Evolutionary conservation across 1,139 yeast species (phyloP).

Genomic region (Yamadazyma conglobata): DNA sequence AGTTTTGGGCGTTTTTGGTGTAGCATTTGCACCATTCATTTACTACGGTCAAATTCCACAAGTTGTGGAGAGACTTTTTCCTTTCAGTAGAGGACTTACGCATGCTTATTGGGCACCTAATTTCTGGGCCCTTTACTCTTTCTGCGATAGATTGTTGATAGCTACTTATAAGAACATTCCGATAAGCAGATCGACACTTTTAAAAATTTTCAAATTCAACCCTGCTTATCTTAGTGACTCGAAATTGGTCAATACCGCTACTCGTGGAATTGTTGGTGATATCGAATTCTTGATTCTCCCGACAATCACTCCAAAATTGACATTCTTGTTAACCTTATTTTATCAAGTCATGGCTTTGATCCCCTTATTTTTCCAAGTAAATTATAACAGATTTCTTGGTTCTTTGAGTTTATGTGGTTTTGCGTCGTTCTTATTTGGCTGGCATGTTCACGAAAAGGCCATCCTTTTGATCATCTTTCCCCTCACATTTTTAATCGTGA

Average conservation of each 20-base stretch:
- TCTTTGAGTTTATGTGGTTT: conserved; percentile 86
- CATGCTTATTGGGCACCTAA: conserved; percentile 99
- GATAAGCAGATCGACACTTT: conserved; percentile 34
- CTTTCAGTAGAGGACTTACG: conserved; percentile 91
- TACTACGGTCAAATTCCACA: conserved; percentile 64
- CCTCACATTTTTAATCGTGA: conserved; percentile 68
- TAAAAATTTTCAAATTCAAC: conserved; percentile 32
- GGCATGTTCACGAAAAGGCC: conserved; percentile 99
- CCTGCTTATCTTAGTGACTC: conserved; percentile 24
- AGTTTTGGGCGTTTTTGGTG: conserved; percentile 58
- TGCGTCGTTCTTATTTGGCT: conserved; percentile 89
- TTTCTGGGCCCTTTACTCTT: conserved; percentile 91
- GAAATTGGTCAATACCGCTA: conserved; percentile 41
- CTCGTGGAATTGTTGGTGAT: conserved; percentile 91
- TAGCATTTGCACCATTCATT: conserved; percentile 81
- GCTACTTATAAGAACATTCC: conserved; percentile 47
- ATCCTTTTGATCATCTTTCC: conserved; percentile 87
- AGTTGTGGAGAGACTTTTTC: conserved; percentile 70
- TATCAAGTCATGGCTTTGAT: conserved; percentile 76
- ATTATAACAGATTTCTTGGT: conserved; percentile 75
- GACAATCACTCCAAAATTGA: conserved; percentile 69
- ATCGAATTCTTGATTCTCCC: conserved; percentile 80
- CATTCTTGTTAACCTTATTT: conserved; percentile 75
- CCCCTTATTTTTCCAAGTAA: conserved; percentile 74
- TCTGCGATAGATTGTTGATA: conserved; percentile 71